Conservation (phyloP, 106 monocot species). For the Platanthera guangdongensis region DNA sequence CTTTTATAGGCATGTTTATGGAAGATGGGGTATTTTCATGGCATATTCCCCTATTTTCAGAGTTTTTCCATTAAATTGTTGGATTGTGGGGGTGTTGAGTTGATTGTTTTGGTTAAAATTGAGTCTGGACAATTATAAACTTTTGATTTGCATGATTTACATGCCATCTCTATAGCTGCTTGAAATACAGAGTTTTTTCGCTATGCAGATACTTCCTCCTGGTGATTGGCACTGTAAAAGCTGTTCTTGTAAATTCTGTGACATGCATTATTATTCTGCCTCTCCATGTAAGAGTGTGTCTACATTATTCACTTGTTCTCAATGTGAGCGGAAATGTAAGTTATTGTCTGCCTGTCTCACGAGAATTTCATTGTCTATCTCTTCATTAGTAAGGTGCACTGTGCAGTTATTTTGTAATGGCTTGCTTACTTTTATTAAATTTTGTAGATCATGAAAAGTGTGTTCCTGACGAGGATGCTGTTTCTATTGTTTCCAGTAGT, state of each 20-base stretch:
- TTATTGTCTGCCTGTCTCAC: not conserved
- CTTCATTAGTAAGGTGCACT: not conserved
- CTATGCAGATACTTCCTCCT: slow-evolving; percentile 66
- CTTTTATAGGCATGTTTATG: not conserved
- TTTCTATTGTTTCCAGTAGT: slow-evolving; percentile 14
- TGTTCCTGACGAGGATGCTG: slow-evolving; percentile 35
- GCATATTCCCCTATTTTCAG: not conserved
- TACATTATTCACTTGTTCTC: slow-evolving; percentile 46
- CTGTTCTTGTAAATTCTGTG: slow-evolving; percentile 86
- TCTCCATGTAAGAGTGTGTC: not conserved
- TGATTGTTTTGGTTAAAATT: slow-evolving; percentile 2
- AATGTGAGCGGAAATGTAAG: slow-evolving; percentile 79
- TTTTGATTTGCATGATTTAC: not conserved
- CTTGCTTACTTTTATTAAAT: not conserved
- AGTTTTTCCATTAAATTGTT: not conserved
- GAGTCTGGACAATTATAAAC: not conserved
- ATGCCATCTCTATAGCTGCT: not conserved
- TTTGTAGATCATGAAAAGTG: slow-evolving; percentile 69
- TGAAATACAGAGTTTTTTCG: not conserved
- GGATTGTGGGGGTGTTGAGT: not conserved
- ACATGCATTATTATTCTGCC: slow-evolving; percentile 15
- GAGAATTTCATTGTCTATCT: not conserved
- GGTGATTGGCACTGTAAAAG: slow-evolving; percentile 73
- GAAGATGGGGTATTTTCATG: not conserved
- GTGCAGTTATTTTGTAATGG: not conserved